Conservation (phyloP, 208 protist species). For the Leishmania mexicana region DNA sequence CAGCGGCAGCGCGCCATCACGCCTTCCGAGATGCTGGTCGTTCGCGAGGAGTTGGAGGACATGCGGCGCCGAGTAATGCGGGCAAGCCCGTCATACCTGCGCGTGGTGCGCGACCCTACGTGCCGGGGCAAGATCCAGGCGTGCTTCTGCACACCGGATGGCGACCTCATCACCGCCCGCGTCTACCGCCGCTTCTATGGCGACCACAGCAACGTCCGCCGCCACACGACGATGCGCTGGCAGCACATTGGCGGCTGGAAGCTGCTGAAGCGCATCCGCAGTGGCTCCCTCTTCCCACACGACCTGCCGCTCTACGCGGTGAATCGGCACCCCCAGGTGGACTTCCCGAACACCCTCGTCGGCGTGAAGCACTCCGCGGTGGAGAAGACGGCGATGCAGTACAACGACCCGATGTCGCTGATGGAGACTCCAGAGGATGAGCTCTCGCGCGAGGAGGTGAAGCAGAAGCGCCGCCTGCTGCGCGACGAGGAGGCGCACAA, state of each 20-base stretch:
- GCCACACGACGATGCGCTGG: conserved; percentile 83
- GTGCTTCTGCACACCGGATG: conserved; percentile 81
- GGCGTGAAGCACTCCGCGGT: conserved; percentile 68
- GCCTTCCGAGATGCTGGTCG: conserved; percentile 81
- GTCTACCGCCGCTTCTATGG: conserved; percentile 90
- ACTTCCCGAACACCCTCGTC: conserved; percentile 84
- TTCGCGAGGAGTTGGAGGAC: conserved; percentile 74
- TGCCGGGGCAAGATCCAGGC: conserved; percentile 85
- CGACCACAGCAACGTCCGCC: conserved; percentile 58
- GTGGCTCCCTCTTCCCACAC: conserved; percentile 80
- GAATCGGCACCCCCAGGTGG: conserved; percentile 74
- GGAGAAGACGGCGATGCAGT: conserved; percentile 88
- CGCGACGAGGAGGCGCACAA: conserved; percentile 56
- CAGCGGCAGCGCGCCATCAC: conserved; percentile 83
- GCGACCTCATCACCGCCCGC: conserved; percentile 67
- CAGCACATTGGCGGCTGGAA: conserved; percentile 92
- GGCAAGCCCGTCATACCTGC: conserved; percentile 57
- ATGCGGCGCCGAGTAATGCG: conserved; percentile 59
- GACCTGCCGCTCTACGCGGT: conserved; percentile 84
- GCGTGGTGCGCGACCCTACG: conserved; percentile 77
- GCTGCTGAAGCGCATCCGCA: conserved; percentile 66
- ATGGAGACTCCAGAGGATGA: conserved; percentile 52
- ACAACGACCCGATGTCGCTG: conserved; percentile 72
- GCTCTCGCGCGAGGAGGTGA: conserved; percentile 65
- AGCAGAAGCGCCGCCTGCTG: conserved; percentile 41